Evolutionary conservation across 352 stramenopile genomes (phyloP).

Genomic region (Phytophthora quininea): DNA sequence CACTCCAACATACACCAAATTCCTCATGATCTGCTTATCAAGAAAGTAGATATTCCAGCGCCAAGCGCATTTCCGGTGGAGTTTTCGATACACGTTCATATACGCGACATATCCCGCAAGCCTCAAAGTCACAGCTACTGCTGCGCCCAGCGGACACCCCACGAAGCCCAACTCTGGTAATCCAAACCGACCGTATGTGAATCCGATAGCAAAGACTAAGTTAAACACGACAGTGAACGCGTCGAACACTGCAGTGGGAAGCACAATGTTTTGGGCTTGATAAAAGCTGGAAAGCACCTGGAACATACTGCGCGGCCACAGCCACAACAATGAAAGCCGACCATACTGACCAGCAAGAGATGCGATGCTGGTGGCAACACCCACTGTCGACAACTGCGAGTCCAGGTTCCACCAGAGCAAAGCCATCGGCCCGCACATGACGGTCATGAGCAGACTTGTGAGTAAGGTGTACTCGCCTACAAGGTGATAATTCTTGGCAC

Average conservation of each 20-base stretch:
- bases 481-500: slow-evolving; percentile 77
- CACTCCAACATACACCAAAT: slow-evolving; percentile 54
- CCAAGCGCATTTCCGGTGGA: slow-evolving; percentile 54
- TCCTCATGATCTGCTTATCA: slow-evolving; percentile 44
- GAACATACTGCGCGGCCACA: slow-evolving; percentile 83
- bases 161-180: slow-evolving; percentile 69
- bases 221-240: slow-evolving; percentile 66
- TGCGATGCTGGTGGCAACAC: slow-evolving; percentile 46
- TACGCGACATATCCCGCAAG: slow-evolving; percentile 64
- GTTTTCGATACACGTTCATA: slow-evolving; percentile 60
- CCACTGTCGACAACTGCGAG: slow-evolving; percentile 45
- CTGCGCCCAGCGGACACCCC: slow-evolving; percentile 75
- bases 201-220: slow-evolving; percentile 49
- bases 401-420: slow-evolving; percentile 81
- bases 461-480: slow-evolving; percentile 67
- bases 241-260: slow-evolving; percentile 69
- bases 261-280: slow-evolving; percentile 79
- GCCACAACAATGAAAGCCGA: slow-evolving; percentile 65
- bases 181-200: slow-evolving; percentile 70
- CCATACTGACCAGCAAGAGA: slow-evolving; percentile 63
- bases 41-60: slow-evolving; percentile 53
- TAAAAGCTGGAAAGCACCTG: slow-evolving; percentile 79
- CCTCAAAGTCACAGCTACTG: slow-evolving; percentile 52
- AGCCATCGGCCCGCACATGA: slow-evolving; percentile 61
- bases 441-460: slow-evolving; percentile 51